These are phyloP conservation scores for Xylaria grammica DNA, from an alignment of 495 filamentous ascomycete genomes.

Conservation along the genomic window DNA sequence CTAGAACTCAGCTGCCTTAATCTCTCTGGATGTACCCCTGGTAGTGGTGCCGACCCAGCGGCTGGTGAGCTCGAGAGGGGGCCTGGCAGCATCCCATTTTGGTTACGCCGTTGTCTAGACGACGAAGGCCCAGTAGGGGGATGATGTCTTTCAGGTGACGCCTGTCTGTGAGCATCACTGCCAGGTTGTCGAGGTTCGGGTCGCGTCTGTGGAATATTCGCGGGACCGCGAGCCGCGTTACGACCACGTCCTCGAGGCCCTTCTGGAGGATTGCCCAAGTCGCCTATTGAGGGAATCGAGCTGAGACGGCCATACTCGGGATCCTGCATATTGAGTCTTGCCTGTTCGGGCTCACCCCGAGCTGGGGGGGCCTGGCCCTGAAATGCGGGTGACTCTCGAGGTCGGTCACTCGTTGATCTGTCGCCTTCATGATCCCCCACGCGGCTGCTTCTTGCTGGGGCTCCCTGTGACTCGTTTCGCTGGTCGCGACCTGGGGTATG, in stretches of 20 bases:
- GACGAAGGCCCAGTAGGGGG: conserved; percentile 56
- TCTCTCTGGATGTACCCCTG: conserved; percentile 52
- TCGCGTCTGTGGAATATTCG: conserved; percentile 40
- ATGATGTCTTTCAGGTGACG: conserved; percentile 51
- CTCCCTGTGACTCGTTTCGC: conserved; percentile 36
- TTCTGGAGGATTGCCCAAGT: conserved; percentile 65
- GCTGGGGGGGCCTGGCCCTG: conserved; percentile 35
- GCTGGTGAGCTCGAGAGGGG: conserved; percentile 32
- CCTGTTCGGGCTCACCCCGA: conserved; percentile 58
- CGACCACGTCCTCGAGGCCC: conserved; percentile 68
- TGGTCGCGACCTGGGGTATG: conserved; percentile 43
- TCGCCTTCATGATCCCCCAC: conserved; percentile 43
- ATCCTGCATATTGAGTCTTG: conserved; percentile 63
- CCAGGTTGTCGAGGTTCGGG: conserved; percentile 42
- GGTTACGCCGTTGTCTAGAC: conserved; percentile 45
- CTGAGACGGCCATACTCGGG: conserved; percentile 66
- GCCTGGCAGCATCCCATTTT: conserved; percentile 38
- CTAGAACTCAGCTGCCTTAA: conserved; percentile 41
- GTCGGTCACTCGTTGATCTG: conserved; percentile 37
- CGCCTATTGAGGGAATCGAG: conserved; percentile 54
- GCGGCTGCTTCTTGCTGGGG: conserved; percentile 30
- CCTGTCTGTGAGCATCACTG: conserved; percentile 43
- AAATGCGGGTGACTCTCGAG: conserved; percentile 42
- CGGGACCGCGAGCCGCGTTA: conserved; percentile 40
- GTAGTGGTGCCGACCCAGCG: conserved; percentile 29